Evolutionary conservation across 257 asterid genomes (phyloP), one percentile per base, ranked within the genome.

Genomic region (Cruciata laevipes): DNA sequence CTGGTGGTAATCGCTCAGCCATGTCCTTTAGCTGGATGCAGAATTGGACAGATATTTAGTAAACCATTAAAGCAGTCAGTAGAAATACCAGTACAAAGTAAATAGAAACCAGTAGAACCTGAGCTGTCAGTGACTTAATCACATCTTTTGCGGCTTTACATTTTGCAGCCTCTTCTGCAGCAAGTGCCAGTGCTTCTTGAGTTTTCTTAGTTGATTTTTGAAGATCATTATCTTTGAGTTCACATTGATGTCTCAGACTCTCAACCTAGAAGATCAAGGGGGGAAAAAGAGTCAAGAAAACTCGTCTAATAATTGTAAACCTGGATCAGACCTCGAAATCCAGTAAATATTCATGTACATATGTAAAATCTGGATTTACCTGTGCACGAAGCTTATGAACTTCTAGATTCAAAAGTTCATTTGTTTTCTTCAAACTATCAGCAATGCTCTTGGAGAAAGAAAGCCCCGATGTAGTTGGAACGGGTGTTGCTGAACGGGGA

Each of bases 111-210:
- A 42, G 38, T 31, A 66, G 66, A 51, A 90, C 99, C 97, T 93
- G 99, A 5, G 95, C 87, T 23, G 96, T 83, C 47, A 93, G 97
- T 20, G 95, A 88, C 72, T 88, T 93, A 27, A 90, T 93, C 72
- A 90, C 97, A 73, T 90, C 99, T 77, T 93, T 93, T 61, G 97
- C 99, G 69, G 96, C 96, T 84, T 79, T 88, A 79, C 92, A 86
- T 77, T 90, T 93, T 32, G 90, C 85, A 63, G 97, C 88, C 81
- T 93, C 99, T 67, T 93, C 99, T 13, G 95, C 80, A 66, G 95
- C 97, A 70, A 88, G 52, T 21, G 82, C 72, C 88, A 85, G 75
- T 40, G 99, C 95, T 79, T 88, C 99, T 84, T 90, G 91, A 70
- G 94, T 75, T 67, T 85, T 88, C 74, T 88, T 85, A 2, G 88